These are phyloP conservation scores for Leersia perrieri DNA, from an alignment of 176 grass and related monocot species.

Conservation along the genomic window DNA sequence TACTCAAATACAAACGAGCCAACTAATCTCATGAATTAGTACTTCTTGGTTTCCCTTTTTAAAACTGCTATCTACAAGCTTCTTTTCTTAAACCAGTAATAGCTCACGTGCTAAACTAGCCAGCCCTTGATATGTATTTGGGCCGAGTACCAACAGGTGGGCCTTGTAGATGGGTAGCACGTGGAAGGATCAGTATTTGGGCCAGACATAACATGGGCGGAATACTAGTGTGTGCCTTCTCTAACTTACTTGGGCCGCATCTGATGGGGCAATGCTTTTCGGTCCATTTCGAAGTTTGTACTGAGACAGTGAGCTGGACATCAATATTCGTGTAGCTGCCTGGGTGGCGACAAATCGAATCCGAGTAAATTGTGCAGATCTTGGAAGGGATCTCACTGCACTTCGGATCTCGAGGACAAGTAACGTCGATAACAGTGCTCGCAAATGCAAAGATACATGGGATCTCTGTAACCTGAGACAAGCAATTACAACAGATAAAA, in stretches of 20 bases:
- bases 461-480: too few species aligned
- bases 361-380: not conserved
- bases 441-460: not conserved
- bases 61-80: not conserved
- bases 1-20: not conserved
- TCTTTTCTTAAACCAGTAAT: not conserved
- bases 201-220: too few species aligned
- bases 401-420: too few species aligned
- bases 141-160: too few species aligned
- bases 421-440: not conserved
- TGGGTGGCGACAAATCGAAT: not conserved
- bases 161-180: not conserved
- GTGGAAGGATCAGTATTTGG: too few species aligned
- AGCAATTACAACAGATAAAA: too few species aligned
- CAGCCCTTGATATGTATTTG: too few species aligned
- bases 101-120: not conserved
- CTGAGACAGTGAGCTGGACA: too few species aligned
- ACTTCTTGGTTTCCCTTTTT: not conserved
- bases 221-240: too few species aligned
- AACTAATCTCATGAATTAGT: not conserved
- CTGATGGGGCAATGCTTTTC: too few species aligned
- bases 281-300: too few species aligned
- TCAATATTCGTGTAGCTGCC: not conserved
- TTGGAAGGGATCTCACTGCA: not conserved
- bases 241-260: too few species aligned